A percentile compares a stretch with the other conserved stretches of the same genome.
Evolutionary conservation across 768 basidiomycete species (phyloP).

Genomic region (Auriscalpium orientale): DNA sequence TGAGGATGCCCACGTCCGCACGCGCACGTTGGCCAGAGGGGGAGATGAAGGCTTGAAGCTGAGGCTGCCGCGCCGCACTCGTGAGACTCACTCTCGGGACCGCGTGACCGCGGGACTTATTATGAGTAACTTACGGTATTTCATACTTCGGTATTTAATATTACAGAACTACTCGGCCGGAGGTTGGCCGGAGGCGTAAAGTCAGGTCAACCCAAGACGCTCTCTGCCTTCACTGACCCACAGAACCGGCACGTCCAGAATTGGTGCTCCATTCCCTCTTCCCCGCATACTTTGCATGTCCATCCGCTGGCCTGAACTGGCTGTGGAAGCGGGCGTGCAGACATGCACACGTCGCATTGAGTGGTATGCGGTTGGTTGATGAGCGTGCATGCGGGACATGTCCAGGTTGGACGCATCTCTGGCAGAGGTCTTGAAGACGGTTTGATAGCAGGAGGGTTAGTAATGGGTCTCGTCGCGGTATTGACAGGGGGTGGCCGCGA

Average conservation of each 20-base stretch:
- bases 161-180: too few species aligned
- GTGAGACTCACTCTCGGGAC: too few species aligned
- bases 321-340: slow-evolving; percentile 20
- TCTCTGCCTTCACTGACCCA: slow-evolving; percentile 51
- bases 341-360: slow-evolving; percentile 54
- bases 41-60: too few species aligned
- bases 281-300: slow-evolving; percentile 60
- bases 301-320: slow-evolving; percentile 28
- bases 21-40: too few species aligned
- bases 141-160: too few species aligned
- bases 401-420: slow-evolving; percentile 30
- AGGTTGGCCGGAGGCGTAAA: too few species aligned
- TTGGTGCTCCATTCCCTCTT: slow-evolving; percentile 50
- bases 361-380: slow-evolving; percentile 39
- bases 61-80: too few species aligned
- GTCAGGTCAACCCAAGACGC: slow-evolving; percentile 7
- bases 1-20: too few species aligned
- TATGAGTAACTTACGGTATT: too few species aligned
- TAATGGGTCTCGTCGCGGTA: background rate
- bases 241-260: slow-evolving; percentile 75
- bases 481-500: slow-evolving; percentile 9
- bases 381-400: slow-evolving; percentile 56
- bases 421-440: background rate
- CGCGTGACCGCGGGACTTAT: too few species aligned
- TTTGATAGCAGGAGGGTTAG: slow-evolving; percentile 2